Evolutionary conservation across 345 rosid genomes (phyloP).

Genomic region (Eucalyptus urophylla): DNA sequence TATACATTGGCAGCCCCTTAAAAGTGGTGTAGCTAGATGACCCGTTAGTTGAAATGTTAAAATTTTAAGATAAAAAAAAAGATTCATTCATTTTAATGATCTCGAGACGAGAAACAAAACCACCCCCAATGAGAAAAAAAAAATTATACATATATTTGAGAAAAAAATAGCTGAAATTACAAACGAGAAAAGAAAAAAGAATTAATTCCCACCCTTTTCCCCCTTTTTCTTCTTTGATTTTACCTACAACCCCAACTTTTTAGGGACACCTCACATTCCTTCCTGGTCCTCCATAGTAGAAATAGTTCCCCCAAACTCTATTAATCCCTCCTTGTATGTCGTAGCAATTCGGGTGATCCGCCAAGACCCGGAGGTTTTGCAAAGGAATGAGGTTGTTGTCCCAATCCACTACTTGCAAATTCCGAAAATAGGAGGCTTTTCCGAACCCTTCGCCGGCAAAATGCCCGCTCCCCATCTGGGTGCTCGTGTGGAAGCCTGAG

Average conservation of each 20-base stretch:
- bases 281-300: conserved; percentile 97
- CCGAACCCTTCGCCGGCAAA: conserved; percentile 85
- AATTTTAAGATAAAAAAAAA: neutral
- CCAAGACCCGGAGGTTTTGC: conserved; percentile 55
- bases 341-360: conserved; percentile 89
- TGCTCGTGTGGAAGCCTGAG: conserved; percentile 68
- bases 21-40: conserved; percentile 13
- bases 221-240: neutral
- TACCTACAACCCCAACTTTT: neutral
- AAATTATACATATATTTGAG: neutral
- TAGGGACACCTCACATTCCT: conserved; percentile 86
- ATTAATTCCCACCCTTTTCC: neutral
- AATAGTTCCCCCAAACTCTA: conserved; percentile 87
- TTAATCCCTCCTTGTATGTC: conserved; percentile 81
- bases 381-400: conserved; percentile 76
- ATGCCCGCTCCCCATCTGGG: conserved; percentile 98
- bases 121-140: conserved; percentile 7
- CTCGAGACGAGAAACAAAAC: conserved; percentile 18
- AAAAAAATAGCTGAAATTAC: neutral
- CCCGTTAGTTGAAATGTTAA: conserved; percentile 8
- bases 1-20: neutral
- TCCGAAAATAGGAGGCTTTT: conserved; percentile 82
- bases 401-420: conserved; percentile 90
- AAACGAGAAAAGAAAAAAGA: neutral
- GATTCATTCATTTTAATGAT: conserved; percentile 3